Base-by-base conservation (phyloP, 306 rosid genomes). In the Malus asiatica region DNA sequence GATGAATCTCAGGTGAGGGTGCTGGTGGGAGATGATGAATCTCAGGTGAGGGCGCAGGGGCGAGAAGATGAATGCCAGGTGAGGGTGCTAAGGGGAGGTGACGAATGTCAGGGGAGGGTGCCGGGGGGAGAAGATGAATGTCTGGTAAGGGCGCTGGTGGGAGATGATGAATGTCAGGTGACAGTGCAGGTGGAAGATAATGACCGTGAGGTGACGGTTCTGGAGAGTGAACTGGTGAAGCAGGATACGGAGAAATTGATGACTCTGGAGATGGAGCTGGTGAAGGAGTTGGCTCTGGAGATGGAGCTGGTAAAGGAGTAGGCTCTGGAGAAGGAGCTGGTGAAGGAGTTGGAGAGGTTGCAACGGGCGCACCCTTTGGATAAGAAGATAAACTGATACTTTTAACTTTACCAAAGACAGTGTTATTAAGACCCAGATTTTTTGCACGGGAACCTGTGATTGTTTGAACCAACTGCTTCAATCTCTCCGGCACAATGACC, bases 371-470 rank as follows among this genome's bases (percentile, higher is more conserved):
- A 68, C 88, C 87, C 82, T 78, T 84, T 12, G 89, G 81, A 75
- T 27, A 84, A 68, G 96, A 84, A 71, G 97, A 90, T 81, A 95
- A 82, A 61, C 85, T 85, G 62, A 95, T 76, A 78, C 87, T 85
- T 79, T 85, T 90, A 62, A 95, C 98, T 80, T 79, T 80, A 75
- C 98, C 98, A 76, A 95, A 95, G 32, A 82, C 78, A 0, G 87
- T 64, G 89, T 92, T 81, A 86, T 90, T 78, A 33, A 89, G 98
- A 74, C 98, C 92, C 22, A 95, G 97, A 84, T 92, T 92, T 90
- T 75, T 80, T 60, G 72, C 80, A 11, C 82, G 82, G 76, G 90
- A 89, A 44, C 79, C 85, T 8, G 45, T 55, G 70, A 95, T 83
- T 73, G 84, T 83, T 77, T 85, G 76, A 71, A 91, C 97, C 88